Base-by-base conservation (phyloP, 345 rosid genomes). In the Trapa bicornis region DNA sequence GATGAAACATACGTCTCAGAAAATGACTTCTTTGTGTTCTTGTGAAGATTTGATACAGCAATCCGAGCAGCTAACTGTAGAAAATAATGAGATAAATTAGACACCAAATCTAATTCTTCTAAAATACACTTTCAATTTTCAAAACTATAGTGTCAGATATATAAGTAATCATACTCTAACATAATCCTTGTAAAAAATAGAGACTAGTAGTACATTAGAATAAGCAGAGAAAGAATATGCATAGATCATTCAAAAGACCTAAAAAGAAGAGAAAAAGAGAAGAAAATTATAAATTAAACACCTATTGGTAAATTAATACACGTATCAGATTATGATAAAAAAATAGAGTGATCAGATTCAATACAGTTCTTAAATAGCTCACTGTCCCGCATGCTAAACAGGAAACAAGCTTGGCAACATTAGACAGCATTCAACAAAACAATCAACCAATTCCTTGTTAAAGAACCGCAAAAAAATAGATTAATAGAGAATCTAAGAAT, bases 41-140 rank as follows among this genome's bases (percentile, higher is more conserved):
- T 95, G 74, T 95, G 97, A 67, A 95, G 88, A 81, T 95, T 95
- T 5, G 97, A 95, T 14, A 95, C 99, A 68, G 79, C 99, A 71
- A 95, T 89, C 74, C 99, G 89, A 0, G 99, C 99, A 70, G 97
- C 99, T 85, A 95, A 75, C 99, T 95, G 89, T 65, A 71, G 65
- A 47, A 76, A 16, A 68, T 29, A 6, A 41, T 17, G n/a, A 38
- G 2, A 41, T 1, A 41, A 7, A 13, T 35, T 43, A 10, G 10
- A 65, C 6, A 16, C 8, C 53, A 15, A 17, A 10, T 32, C 5
- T 2, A 67, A 68, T 53, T 4, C 43, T 16, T 38, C 43, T 17
- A 17, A 64, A 37, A 2, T 14, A 8, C 45, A 38, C 33, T 4
- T 12, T 37, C 7, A 41, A 41, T 41, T 41, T 41, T 41, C 2